These are phyloP conservation scores for Chalaropsis thielavioides DNA, from an alignment of 2,329 filamentous ascomycete genomes.

Conservation along the genomic window DNA sequence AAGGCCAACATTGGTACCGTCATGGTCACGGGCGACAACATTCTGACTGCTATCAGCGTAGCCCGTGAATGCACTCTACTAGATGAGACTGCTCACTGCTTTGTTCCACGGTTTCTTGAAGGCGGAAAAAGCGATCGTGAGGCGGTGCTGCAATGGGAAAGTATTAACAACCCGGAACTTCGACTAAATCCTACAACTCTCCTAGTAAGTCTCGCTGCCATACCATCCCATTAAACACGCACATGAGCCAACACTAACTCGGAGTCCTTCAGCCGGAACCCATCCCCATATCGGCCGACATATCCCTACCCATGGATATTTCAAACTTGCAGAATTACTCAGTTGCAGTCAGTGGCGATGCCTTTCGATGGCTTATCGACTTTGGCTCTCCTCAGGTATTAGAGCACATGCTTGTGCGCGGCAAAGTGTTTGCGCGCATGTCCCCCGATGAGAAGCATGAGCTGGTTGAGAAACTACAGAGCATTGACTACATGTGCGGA, in stretches of 20 bases:
- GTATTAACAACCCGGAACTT: constrained; percentile 63
- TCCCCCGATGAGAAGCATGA: constrained; percentile 98
- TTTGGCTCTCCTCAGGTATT: constrained; percentile 71
- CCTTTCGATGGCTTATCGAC: constrained; percentile 93
- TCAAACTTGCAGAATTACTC: constrained; percentile 73
- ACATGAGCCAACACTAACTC: neutral
- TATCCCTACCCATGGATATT: constrained; percentile 73
- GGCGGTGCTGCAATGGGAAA: constrained; percentile 73
- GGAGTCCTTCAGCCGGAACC: constrained; percentile 45
- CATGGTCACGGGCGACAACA: constrained; percentile 98
- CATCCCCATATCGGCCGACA: constrained; percentile 55
- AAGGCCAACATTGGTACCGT: constrained; percentile 74
- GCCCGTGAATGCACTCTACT: constrained; percentile 79
- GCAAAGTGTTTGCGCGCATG: constrained; percentile 95
- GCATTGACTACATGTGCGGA: constrained; percentile 84
- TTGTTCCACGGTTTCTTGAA: constrained; percentile 75
- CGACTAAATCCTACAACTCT: constrained; percentile 65
- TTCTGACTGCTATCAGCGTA: constrained; percentile 89
- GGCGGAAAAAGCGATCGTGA: constrained; percentile 32
- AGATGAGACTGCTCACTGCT: constrained; percentile 70
- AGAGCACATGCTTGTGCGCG: constrained; percentile 73
- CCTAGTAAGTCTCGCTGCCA: constrained; percentile 33
- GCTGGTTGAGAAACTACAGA: constrained; percentile 90
- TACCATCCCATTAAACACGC: neutral
- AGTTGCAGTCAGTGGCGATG: constrained; percentile 77